A percentile compares a stretch with the other conserved stretches of the same genome.
Evolutionary conservation across 441 rosid genomes (phyloP).

Genomic region (Jatropha podagrica): DNA sequence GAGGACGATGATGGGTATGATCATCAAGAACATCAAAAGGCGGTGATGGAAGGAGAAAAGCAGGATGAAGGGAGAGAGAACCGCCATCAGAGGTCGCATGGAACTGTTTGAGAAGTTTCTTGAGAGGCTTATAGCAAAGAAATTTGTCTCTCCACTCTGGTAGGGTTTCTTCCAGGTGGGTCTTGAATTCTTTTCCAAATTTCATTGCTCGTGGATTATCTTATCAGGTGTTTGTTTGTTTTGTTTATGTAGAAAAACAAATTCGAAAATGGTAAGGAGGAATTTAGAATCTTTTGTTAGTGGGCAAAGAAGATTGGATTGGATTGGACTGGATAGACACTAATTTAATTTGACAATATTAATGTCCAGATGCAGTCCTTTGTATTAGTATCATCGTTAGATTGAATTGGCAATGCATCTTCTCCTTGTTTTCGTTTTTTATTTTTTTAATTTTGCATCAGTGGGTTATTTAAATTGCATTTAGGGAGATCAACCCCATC

Average conservation of each 20-base stretch:
- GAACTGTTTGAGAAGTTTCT: slow-evolving; percentile 75
- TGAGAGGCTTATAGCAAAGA: slow-evolving; percentile 87
- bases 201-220: slow-evolving; percentile 47
- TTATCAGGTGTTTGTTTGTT: not conserved
- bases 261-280: not conserved
- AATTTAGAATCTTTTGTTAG: not conserved
- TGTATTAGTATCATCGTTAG: not conserved
- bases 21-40: not conserved
- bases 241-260: not conserved
- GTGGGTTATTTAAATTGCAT: too few relatives aligned
- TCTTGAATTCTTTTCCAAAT: slow-evolving; percentile 88
- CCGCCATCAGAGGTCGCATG: slow-evolving; percentile 31
- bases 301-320: not conserved
- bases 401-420: not conserved
- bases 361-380: not conserved
- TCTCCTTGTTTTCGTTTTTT: not conserved
- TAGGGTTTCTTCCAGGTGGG: slow-evolving; percentile 84
- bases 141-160: slow-evolving; percentile 98
- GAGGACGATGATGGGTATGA: not conserved
- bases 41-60: slow-evolving; percentile 14
- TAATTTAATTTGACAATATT: not conserved
- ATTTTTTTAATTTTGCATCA: not conserved
- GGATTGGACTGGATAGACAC: not conserved
- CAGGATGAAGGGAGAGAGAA: slow-evolving; percentile 19
- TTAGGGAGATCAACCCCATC: too few relatives aligned